Conservation (phyloP, 2,329 filamentous ascomycete species). For the Endoconidiophora laricicola region DNA sequence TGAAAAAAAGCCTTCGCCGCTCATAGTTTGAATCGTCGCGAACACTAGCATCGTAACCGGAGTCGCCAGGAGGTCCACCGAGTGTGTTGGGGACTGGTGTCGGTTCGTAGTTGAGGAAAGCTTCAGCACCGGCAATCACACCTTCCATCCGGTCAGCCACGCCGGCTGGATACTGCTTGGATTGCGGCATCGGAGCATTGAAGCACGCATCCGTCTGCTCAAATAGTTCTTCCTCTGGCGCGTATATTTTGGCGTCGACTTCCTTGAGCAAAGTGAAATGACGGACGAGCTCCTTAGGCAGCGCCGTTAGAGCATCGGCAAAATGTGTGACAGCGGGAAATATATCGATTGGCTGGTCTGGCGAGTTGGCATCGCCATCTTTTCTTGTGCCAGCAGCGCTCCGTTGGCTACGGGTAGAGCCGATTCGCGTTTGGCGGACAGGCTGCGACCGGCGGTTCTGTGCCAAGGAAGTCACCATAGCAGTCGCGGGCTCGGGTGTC, state of each 20-base stretch:
- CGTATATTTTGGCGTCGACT: conserved; percentile 91
- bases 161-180: conserved; percentile 1
- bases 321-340: conserved; percentile 58
- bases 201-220: conserved; percentile 52
- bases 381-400: conserved; percentile 25
- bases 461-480: background rate
- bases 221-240: conserved; percentile 67
- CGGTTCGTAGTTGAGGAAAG: conserved; percentile 6
- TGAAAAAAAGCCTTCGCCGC: conserved; percentile 58
- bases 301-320: conserved; percentile 76
- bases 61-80: conserved; percentile 21
- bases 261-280: conserved; percentile 95
- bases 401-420: conserved; percentile 33
- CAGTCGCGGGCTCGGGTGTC: conserved; percentile 5
- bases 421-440: conserved; percentile 47
- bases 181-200: conserved; percentile 22
- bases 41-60: conserved; percentile 12
- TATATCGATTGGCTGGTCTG: conserved; percentile 47
- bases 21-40: conserved; percentile 23
- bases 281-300: conserved; percentile 86
- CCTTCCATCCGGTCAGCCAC: background rate
- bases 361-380: conserved; percentile 28
- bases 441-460: conserved; percentile 46
- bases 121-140: conserved; percentile 9
- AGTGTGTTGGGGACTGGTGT: conserved; percentile 25